Evolutionary conservation across 371 early-diverging fungal genomes (phyloP).

Genomic region (Coemansia linderi): DNA sequence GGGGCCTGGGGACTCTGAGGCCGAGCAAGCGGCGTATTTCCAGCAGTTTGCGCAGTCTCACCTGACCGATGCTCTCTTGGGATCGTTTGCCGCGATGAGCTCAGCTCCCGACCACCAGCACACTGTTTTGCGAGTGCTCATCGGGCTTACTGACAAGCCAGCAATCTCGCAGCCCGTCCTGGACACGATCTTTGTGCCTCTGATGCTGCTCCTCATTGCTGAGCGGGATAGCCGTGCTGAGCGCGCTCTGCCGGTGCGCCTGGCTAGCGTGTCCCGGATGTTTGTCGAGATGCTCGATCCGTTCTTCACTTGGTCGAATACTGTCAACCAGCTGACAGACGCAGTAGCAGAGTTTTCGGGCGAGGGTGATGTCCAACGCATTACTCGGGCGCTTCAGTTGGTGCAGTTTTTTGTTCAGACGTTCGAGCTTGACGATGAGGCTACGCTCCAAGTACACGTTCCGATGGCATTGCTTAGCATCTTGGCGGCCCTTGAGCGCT

Average conservation of each 20-base stretch:
- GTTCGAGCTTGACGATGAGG: slow-evolving; percentile 78
- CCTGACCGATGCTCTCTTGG: slow-evolving; percentile 59
- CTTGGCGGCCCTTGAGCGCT: slow-evolving; percentile 58
- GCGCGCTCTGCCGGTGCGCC: slow-evolving; percentile 48
- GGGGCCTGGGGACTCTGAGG: slow-evolving; percentile 55
- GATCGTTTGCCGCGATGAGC: slow-evolving; percentile 56
- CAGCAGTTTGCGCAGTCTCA: slow-evolving; percentile 52
- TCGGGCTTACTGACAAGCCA: slow-evolving; percentile 84
- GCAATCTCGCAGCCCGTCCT: slow-evolving; percentile 80
- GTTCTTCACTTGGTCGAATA: slow-evolving; percentile 74
- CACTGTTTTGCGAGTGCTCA: slow-evolving; percentile 75
- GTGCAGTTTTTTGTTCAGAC: slow-evolving; percentile 69
- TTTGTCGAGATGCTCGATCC: slow-evolving; percentile 88
- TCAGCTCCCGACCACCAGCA: slow-evolving; percentile 61
- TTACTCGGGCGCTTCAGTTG: slow-evolving; percentile 60
- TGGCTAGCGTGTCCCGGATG: slow-evolving; percentile 81
- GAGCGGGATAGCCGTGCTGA: slow-evolving; percentile 16
- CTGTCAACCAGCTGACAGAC: slow-evolving; percentile 61
- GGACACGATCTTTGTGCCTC: slow-evolving; percentile 70
- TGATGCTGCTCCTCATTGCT: slow-evolving; percentile 63
- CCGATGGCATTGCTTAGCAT: slow-evolving; percentile 70
- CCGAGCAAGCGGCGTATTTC: slow-evolving; percentile 57
- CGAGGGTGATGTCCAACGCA: slow-evolving; percentile 37
- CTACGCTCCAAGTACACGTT: slow-evolving; percentile 74
- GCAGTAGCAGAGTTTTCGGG: background rate